phyloP scores from a whole-genome alignment of 2,329 filamentous ascomycete species.

The Fusarium verticillioides region DNA sequence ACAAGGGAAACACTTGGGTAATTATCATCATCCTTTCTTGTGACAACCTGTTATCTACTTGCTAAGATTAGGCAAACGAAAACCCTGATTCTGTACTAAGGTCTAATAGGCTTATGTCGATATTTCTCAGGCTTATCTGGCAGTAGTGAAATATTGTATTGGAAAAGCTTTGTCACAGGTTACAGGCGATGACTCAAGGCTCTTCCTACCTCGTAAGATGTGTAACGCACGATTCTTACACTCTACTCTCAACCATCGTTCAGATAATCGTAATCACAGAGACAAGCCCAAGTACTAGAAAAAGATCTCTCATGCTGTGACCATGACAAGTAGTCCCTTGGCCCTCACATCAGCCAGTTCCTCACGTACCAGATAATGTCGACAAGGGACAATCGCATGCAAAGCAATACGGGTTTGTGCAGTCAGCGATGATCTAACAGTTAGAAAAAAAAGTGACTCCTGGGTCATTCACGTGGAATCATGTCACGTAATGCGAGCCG shows the following conservation, averaged over 20 bases:
- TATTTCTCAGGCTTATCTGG: accelerated
- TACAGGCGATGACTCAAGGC: background rate
- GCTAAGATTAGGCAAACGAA: background rate
- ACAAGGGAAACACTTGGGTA: background rate
- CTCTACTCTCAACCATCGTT: background rate
- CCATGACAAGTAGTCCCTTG: no score
- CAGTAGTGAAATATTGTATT: no score
- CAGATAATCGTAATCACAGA: background rate
- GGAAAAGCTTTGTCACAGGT: background rate
- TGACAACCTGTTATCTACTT: background rate
- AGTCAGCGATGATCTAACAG: background rate
- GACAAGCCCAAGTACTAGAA: background rate
- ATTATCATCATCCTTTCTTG: background rate
- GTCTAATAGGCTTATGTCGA: accelerated
- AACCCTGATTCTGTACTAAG: background rate
- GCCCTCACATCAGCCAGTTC: background rate
- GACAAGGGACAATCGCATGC: background rate
- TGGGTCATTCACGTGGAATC: background rate
- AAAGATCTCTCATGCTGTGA: background rate
- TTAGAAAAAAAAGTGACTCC: accelerated
- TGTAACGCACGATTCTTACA: background rate
- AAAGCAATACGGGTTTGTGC: background rate
- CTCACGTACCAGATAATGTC: background rate
- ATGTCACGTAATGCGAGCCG: background rate
- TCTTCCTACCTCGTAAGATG: background rate